Base-by-base conservation (phyloP, 2,329 filamentous ascomycete genomes). In the Myriosclerotinia duriaeana region DNA sequence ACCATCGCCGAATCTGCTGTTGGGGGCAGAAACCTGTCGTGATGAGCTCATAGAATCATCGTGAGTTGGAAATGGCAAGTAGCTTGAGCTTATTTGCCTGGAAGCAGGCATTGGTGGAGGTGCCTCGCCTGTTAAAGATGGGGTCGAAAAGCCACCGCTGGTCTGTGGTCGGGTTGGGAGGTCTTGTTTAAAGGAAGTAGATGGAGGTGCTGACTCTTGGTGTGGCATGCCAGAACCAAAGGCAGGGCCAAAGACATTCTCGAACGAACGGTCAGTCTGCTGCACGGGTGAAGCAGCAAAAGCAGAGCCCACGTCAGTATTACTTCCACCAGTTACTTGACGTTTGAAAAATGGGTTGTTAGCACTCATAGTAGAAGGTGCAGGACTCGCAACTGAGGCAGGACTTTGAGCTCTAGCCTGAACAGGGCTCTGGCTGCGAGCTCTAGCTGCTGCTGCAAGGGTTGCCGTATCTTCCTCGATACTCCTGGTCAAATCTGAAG, bases 291-390 rank as follows among this genome's bases (percentile, higher is more conserved):
- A 75, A 12, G 80, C 76, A 11, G 76, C 75, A 36, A 78, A 75
- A 68, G 81, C 81, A 36, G 79, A 81, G 22, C 83, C 81, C 73
- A 82, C 79, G 53, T 82, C 80, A 48, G 73, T 73, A 58, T 85
- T 82, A 77, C 87, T 88, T 66, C 82, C 84, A 61, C 44, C 58
- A 20, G 58, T 61, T 15, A 30, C 44, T 56, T 86, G 85, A 55
- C 87, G 82, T 74, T 92, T 88, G 81, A 97, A 97, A 82, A 99
- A 99, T 0, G 95, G 95, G 76, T 99, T 99, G 74, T 93, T 97
- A 72, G 85, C 91, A 76, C 89, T 94, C 54, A 87, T 82, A 3
- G 83, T 84, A 50, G 88, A 90, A 64, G 82, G 82, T 66, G 87
- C 84, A 53, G 93, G 92, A 77, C 91, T 96, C 66, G 83, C 84